Percentiles rank a stretch among this genome's conserved stretches.
Conservation (phyloP, 192 early-diverging fungal genomes). For the Diversispora eburnea region DNA sequence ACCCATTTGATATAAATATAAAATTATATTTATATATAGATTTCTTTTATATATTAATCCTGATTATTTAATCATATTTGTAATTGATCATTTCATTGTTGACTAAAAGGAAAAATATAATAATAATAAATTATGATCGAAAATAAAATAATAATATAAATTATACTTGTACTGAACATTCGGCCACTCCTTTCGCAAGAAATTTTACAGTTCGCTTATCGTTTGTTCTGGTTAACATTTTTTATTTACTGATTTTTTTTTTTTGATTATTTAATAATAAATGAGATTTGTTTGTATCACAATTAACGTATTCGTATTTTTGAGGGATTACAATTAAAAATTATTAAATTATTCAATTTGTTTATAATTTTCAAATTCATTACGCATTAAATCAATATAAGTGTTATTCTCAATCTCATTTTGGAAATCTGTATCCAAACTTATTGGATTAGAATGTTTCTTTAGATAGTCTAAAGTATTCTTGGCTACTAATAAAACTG, state of each 20-base stretch:
- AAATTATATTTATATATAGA: neutral
- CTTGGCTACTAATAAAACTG: slow-evolving; percentile 12
- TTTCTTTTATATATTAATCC: neutral
- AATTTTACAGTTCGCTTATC: too few species aligned
- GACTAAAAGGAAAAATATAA: too few species aligned
- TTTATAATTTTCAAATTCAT: too few species aligned
- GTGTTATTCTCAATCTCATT: neutral
- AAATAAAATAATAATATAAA: neutral
- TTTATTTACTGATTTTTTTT: too few species aligned
- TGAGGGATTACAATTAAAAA: too few species aligned
- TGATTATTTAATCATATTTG: neutral
- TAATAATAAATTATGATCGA: too few species aligned
- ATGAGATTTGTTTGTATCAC: too few species aligned
- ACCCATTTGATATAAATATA: neutral
- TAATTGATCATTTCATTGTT: too few species aligned
- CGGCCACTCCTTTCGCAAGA: neutral
- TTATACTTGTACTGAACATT: neutral
- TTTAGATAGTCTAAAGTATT: neutral
- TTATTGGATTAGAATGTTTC: neutral
- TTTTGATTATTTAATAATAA: too few species aligned
- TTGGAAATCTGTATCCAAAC: slow-evolving; percentile 2
- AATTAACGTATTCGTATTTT: too few species aligned
- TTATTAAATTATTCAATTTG: too few species aligned
- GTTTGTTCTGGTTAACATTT: too few species aligned
- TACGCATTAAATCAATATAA: neutral